Percentiles rank a stretch among this genome's conserved stretches.
Conservation (phyloP, 768 basidiomycete species). For the Russula emetica region DNA sequence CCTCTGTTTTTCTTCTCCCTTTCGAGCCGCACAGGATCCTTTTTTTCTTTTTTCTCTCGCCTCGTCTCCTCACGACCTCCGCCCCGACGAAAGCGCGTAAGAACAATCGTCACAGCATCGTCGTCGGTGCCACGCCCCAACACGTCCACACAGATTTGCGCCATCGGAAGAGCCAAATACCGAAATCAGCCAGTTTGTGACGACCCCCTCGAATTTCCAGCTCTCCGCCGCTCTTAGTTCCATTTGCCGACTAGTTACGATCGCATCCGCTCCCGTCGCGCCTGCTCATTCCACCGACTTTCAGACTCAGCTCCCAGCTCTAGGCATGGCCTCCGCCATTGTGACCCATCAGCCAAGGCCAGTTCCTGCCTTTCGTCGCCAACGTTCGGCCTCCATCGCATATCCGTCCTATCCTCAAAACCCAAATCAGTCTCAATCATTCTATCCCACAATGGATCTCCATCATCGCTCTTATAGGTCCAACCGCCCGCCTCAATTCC, state of each 20-base stretch:
- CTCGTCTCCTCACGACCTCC: neutral
- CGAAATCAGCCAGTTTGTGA: too few relatives aligned
- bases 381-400: slow-evolving; percentile 18
- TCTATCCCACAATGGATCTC: slow-evolving; percentile 20
- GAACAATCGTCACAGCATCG: too few relatives aligned
- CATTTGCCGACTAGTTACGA: slow-evolving; percentile 25
- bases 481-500: slow-evolving; percentile 19
- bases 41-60: neutral
- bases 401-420: slow-evolving; percentile 15
- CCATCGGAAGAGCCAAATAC: neutral
- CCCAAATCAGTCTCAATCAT: slow-evolving; percentile 23
- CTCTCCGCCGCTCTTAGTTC: neutral
- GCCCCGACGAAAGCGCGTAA: too few relatives aligned
- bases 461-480: slow-evolving; percentile 25
- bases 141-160: too few relatives aligned
- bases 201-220: too few relatives aligned
- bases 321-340: slow-evolving; percentile 20
- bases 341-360: slow-evolving; percentile 23
- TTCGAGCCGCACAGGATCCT: too few relatives aligned
- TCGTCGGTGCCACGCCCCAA: too few relatives aligned
- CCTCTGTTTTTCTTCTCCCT: too few relatives aligned
- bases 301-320: slow-evolving; percentile 25
- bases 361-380: slow-evolving; percentile 20
- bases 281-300: neutral
- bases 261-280: slow-evolving; percentile 23